phyloP scores from a whole-genome alignment of 257 asterid species.

The Nicotiana attenuata region DNA sequence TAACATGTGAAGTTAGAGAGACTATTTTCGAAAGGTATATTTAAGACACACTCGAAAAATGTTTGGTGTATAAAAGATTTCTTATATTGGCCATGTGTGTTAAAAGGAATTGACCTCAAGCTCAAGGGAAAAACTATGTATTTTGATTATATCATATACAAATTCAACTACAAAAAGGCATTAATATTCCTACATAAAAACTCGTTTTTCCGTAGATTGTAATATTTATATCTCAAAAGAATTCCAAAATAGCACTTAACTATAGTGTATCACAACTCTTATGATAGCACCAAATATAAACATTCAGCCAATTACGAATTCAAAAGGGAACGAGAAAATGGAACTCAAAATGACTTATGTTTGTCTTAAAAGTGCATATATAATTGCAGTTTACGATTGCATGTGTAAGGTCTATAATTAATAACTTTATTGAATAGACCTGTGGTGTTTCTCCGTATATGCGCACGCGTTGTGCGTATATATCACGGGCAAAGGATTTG shows the following conservation, averaged over 20 bases:
- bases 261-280: neutral
- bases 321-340: neutral
- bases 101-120: no score
- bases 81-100: no score
- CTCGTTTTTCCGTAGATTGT: neutral
- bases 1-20: fast-evolving
- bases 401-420: neutral
- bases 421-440: neutral
- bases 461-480: neutral
- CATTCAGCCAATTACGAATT: neutral
- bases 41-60: no score
- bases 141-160: no score
- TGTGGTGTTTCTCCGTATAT: no score
- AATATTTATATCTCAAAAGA: neutral
- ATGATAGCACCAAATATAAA: neutral
- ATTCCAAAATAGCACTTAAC: neutral
- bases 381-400: neutral
- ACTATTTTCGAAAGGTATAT: no score
- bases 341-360: neutral
- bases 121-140: no score
- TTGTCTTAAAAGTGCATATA: neutral
- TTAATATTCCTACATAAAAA: neutral
- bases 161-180: neutral
- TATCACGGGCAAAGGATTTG: no score
- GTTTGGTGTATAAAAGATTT: no score